Conservation (phyloP, 2,329 filamentous ascomycete genomes). For the Piedraia hortae region DNA sequence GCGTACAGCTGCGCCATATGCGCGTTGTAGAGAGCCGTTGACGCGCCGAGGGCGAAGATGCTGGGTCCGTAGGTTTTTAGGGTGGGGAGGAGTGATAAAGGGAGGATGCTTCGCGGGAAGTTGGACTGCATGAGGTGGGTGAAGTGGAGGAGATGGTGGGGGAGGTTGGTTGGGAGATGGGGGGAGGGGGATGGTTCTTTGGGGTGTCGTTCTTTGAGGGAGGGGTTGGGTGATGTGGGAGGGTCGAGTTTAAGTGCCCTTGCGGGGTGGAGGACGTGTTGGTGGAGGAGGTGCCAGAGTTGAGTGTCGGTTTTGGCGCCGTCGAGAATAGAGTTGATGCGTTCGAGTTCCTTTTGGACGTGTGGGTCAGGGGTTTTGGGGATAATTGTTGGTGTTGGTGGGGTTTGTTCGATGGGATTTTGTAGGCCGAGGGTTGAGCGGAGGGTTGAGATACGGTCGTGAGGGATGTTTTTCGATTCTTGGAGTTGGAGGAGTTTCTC, state of each 20-base stretch:
- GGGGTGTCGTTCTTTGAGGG: background rate
- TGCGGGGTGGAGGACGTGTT: conserved; percentile 30
- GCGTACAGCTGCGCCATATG: conserved; percentile 34
- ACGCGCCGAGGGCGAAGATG: conserved; percentile 44
- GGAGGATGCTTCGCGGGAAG: conserved; percentile 33
- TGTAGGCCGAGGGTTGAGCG: too few species aligned
- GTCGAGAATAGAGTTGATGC: conserved; percentile 18
- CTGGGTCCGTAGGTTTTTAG: conserved; percentile 40
- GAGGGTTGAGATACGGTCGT: too few species aligned
- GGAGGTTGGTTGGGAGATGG: conserved; percentile 4
- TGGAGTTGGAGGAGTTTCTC: too few species aligned
- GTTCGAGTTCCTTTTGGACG: conserved; percentile 1
- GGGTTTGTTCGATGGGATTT: too few species aligned
- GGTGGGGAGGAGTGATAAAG: conserved; percentile 34
- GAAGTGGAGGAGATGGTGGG: conserved; percentile 5
- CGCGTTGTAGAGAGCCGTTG: conserved; percentile 40
- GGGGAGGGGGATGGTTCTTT: conserved; percentile 1
- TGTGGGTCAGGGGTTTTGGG: too few species aligned
- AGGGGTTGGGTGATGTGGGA: background rate
- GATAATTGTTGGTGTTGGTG: too few species aligned
- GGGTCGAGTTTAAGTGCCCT: conserved; percentile 1
- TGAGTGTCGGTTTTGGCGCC: conserved; percentile 31
- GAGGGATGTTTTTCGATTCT: too few species aligned
- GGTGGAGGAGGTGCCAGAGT: conserved; percentile 39
- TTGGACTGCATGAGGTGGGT: conserved; percentile 16